phyloP scores from a whole-genome alignment of 2,329 filamentous ascomycete genomes.

The Paracoccidioides brasiliensis region DNA sequence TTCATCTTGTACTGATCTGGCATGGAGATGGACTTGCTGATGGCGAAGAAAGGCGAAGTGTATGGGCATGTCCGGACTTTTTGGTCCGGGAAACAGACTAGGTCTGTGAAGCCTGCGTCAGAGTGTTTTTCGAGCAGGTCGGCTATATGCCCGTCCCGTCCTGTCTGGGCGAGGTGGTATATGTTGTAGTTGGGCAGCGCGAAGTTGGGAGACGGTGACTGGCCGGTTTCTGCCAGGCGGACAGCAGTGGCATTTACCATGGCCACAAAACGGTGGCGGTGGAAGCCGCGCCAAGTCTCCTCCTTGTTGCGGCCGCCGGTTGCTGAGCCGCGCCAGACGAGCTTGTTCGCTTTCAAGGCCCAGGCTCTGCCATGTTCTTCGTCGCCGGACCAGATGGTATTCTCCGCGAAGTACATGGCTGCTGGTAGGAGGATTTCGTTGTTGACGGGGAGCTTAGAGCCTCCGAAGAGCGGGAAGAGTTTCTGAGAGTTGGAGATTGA shows the following conservation, averaged over 20 bases:
- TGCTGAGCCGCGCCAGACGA: conserved; percentile 38
- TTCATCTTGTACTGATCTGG: conserved; percentile 42
- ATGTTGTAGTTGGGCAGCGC: conserved; percentile 25
- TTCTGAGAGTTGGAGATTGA: conserved; percentile 31
- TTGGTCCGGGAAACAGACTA: conserved; percentile 31
- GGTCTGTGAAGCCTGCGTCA: conserved; percentile 32
- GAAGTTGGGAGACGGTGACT: conserved; percentile 13
- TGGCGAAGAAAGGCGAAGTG: conserved; percentile 28
- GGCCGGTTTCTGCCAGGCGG: conserved; percentile 33
- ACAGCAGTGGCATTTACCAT: conserved; percentile 58
- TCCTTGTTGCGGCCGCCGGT: conserved; percentile 34
- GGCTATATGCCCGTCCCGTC: conserved; percentile 20
- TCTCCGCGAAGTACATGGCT: conserved; percentile 37
- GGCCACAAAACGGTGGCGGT: conserved; percentile 60
- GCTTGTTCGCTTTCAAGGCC: conserved; percentile 28
- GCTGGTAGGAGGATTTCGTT: conserved; percentile 41
- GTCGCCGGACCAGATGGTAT: conserved; percentile 31
- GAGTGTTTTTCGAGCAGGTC: conserved; percentile 28
- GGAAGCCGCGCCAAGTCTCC: conserved; percentile 57
- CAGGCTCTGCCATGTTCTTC: conserved; percentile 28
- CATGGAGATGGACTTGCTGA: conserved; percentile 19
- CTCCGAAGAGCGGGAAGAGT: conserved; percentile 38
- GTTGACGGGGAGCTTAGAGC: conserved; percentile 38
- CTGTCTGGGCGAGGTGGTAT: conserved; percentile 27
- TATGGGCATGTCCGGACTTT: conserved; percentile 34